phyloP scores from a whole-genome alignment of 2,329 filamentous ascomycete genomes.

The Aureobasidium mangrovei region DNA sequence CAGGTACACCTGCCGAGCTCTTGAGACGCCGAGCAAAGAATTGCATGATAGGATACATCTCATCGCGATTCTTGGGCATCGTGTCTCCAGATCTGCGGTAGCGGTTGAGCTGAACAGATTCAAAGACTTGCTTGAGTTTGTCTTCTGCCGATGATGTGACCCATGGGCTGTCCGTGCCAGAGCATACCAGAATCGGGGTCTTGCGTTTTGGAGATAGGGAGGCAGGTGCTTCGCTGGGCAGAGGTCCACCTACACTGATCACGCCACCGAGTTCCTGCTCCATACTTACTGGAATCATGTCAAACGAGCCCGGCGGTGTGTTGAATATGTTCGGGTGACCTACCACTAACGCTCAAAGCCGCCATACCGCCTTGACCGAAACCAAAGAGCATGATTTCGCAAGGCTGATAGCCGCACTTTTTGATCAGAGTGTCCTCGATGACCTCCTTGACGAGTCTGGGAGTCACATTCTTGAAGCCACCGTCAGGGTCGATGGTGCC shows the following conservation, averaged over 20 bases:
- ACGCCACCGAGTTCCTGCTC: constrained; percentile 46
- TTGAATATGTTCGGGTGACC: constrained; percentile 16
- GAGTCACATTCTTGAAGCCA: constrained; percentile 38
- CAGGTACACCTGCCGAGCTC: constrained; percentile 45
- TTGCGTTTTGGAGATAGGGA: constrained; percentile 43
- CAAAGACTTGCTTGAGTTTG: constrained; percentile 46
- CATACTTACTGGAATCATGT: constrained; percentile 5
- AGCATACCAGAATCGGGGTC: constrained; percentile 57
- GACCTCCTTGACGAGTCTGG: constrained; percentile 36
- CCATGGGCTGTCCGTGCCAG: constrained; percentile 38
- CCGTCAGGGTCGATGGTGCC: constrained; percentile 46
- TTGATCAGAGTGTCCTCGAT: constrained; percentile 37
- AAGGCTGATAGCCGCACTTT: constrained; percentile 41
- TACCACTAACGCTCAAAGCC: constrained; percentile 37
- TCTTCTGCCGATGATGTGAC: constrained; percentile 56
- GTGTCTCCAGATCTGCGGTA: constrained; percentile 64
- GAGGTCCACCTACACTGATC: constrained; percentile 53
- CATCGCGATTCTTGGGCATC: constrained; percentile 76
- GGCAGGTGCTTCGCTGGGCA: constrained; percentile 42
- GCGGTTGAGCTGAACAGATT: constrained; percentile 55
- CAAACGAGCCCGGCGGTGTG: background rate
- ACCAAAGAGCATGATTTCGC: constrained; percentile 47
- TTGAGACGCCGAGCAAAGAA: constrained; percentile 61
- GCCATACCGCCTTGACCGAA: constrained; percentile 52
- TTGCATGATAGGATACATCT: constrained; percentile 85